phyloP scores from a whole-genome alignment of 2,329 filamentous ascomycete genomes.

The Colletotrichum sp. region DNA sequence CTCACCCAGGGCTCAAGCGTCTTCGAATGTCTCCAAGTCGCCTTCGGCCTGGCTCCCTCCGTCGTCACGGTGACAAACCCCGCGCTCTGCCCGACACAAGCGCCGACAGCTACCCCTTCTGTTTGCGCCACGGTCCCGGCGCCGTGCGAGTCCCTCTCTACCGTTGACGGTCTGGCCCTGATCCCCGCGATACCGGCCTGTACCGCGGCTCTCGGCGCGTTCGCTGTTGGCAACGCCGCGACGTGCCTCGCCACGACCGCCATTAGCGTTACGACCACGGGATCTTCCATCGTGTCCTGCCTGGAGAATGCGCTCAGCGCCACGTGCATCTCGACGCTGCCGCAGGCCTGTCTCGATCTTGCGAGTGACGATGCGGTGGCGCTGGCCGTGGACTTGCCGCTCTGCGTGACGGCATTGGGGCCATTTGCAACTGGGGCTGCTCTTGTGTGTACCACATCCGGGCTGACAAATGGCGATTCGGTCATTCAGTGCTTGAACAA shows the following conservation, averaged over 20 bases:
- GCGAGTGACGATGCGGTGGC: neutral
- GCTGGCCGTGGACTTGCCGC: neutral
- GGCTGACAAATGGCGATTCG: neutral
- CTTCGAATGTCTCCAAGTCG: neutral
- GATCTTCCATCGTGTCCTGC: neutral
- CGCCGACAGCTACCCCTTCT: rapidly evolving
- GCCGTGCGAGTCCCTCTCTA: neutral
- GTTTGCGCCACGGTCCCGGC: neutral
- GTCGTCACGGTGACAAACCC: neutral
- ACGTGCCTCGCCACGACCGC: neutral
- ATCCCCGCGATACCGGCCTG: neutral
- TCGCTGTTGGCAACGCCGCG: neutral
- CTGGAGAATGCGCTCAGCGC: neutral
- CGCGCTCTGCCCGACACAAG: neutral
- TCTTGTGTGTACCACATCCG: neutral
- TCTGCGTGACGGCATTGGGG: neutral
- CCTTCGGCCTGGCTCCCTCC: neutral
- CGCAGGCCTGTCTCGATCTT: neutral
- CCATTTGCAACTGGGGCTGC: neutral
- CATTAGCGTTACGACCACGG: neutral
- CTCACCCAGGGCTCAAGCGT: neutral
- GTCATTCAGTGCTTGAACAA: neutral
- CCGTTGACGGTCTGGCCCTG: rapidly evolving
- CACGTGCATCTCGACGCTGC: neutral
- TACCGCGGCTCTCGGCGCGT: neutral